Conservation (phyloP, 2,329 filamentous ascomycete genomes). For the Colletotrichum theobromicola region DNA sequence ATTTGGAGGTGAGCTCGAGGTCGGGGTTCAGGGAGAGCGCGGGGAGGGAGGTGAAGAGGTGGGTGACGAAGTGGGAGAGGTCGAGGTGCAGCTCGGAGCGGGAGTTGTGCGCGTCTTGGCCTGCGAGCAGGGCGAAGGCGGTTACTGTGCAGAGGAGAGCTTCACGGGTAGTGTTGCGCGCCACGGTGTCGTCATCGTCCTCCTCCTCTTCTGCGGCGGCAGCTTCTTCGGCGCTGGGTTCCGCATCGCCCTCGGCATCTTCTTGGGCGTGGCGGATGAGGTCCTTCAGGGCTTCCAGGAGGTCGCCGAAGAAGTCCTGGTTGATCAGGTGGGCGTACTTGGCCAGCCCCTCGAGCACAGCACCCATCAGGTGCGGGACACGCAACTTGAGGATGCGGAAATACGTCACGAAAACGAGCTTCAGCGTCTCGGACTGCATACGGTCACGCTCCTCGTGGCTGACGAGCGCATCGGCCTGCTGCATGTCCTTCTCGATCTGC, state of each 20-base stretch:
- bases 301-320: conserved; percentile 97
- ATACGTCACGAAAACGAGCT: conserved; percentile 93
- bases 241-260: conserved; percentile 47
- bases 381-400: conserved; percentile 91
- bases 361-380: conserved; percentile 88
- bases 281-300: conserved; percentile 93
- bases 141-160: conserved; percentile 93
- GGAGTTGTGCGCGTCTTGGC: conserved; percentile 89
- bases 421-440: conserved; percentile 94
- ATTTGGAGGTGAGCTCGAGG: conserved; percentile 80
- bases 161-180: conserved; percentile 82
- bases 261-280: conserved; percentile 79
- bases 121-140: conserved; percentile 93
- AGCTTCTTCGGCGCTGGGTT: conserved; percentile 42
- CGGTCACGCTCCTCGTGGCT: conserved; percentile 91
- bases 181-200: conserved; percentile 51
- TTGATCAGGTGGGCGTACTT: conserved; percentile 98
- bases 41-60: conserved; percentile 88
- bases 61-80: conserved; percentile 91
- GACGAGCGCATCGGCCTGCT: conserved; percentile 87
- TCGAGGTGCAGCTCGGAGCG: conserved; percentile 85
- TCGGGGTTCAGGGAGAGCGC: conserved; percentile 81
- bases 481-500: conserved; percentile 89
- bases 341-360: conserved; percentile 90
- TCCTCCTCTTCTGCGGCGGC: conserved; percentile 36